Conservation (phyloP, 257 asterid genomes). For the Cordia subcordata region DNA sequence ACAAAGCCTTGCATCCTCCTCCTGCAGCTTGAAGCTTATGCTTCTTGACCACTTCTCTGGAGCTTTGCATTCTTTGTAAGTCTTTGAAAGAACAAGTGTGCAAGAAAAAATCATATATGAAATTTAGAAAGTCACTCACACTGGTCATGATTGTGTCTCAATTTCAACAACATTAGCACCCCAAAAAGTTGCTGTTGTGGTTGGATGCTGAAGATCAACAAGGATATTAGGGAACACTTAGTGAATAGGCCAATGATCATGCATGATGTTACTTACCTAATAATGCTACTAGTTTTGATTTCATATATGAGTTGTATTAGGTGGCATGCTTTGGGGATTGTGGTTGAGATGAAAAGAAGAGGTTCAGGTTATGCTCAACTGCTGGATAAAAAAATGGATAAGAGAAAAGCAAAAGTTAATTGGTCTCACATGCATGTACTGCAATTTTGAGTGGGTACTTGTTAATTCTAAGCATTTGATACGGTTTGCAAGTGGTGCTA, state of each 20-base stretch:
- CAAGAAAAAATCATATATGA: conserved; percentile 13
- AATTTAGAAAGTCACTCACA: not conserved
- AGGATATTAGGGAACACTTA: conserved; percentile 22
- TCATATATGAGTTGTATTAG: conserved; percentile 35
- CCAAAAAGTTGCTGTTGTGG: conserved; percentile 28
- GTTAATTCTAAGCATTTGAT: not conserved
- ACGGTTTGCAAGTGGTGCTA: conserved; percentile 1
- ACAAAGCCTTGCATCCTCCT: conserved; percentile 45
- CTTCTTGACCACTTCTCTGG: conserved; percentile 30
- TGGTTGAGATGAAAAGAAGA: conserved; percentile 40
- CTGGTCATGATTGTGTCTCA: conserved; percentile 52
- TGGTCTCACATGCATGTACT: conserved; percentile 3
- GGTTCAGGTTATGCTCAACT: conserved; percentile 9
- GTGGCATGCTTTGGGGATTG: conserved; percentile 42
- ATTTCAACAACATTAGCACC: conserved; percentile 21
- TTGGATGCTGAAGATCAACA: conserved; percentile 27
- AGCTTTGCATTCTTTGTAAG: conserved; percentile 39
- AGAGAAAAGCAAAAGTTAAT: conserved; percentile 2
- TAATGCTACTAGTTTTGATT: conserved; percentile 37
- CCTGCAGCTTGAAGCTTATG: conserved; percentile 37
- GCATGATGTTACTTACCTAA: conserved; percentile 19
- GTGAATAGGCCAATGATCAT: conserved; percentile 25
- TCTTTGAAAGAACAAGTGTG: conserved; percentile 17
- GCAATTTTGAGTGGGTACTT: not conserved
- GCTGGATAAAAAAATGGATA: not conserved